Conservation (phyloP, 306 rosid genomes). For the Vicia villosa region DNA sequence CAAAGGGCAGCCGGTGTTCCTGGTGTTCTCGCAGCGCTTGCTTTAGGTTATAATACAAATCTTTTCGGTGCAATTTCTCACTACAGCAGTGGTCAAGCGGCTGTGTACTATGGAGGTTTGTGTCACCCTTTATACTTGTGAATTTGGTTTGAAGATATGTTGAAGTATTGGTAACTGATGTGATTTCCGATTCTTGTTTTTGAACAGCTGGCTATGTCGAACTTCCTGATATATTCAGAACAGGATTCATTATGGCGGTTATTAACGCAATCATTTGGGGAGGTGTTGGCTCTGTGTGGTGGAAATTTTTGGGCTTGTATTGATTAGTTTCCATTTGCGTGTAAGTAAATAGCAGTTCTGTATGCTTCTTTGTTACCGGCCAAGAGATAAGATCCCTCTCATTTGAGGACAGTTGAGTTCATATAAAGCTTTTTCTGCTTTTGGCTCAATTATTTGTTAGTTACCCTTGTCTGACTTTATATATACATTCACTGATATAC, state of each 20-base stretch:
- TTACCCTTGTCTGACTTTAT: conserved; percentile 31
- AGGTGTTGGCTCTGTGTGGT: conserved; percentile 78
- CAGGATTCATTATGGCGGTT: conserved; percentile 74
- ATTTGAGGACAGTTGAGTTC: conserved; percentile 47
- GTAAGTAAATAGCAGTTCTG: conserved; percentile 47
- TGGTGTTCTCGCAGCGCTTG: conserved; percentile 69
- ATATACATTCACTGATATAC: conserved; percentile 26
- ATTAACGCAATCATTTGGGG: conserved; percentile 80
- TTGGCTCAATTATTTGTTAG: conserved; percentile 19
- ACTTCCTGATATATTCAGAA: conserved; percentile 77
- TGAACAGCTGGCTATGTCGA: conserved; percentile 88
- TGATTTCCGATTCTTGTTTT: conserved; percentile 33
- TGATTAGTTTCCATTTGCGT: conserved; percentile 48
- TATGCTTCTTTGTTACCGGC: conserved; percentile 38
- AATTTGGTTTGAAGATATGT: conserved; percentile 6
- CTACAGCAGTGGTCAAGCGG: conserved; percentile 96
- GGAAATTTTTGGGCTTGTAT: conserved; percentile 89
- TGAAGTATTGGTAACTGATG: conserved; percentile 36
- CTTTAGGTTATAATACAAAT: conserved; percentile 84
- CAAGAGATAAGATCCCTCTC: conserved; percentile 38
- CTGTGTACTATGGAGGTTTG: conserved; percentile 94
- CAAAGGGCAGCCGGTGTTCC: conserved; percentile 96
- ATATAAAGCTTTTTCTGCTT: conserved; percentile 39
- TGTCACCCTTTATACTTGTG: background rate
- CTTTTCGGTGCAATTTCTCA: conserved; percentile 93